Evolutionary conservation across 495 filamentous ascomycete genomes (phyloP).

Genomic region (Penicillium parvum): DNA sequence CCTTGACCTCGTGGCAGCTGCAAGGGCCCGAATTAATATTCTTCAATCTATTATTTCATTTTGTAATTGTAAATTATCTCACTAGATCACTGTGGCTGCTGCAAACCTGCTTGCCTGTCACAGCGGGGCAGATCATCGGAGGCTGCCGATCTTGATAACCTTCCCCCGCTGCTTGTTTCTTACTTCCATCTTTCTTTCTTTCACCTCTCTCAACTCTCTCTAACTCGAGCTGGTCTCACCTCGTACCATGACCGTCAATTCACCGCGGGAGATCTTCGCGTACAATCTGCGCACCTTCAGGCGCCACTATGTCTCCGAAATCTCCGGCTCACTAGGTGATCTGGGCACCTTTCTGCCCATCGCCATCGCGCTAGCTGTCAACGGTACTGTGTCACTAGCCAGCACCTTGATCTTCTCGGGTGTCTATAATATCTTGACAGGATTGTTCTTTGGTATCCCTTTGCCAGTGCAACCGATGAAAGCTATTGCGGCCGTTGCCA

Average conservation of each 20-base stretch:
- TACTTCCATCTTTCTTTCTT: not conserved
- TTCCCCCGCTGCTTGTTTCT: not conserved
- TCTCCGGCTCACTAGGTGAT: slow-evolving; percentile 87
- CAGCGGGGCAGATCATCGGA: slow-evolving; percentile 4
- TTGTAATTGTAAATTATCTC: too few relatives aligned
- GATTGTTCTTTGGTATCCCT: slow-evolving; percentile 76
- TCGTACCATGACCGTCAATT: slow-evolving; percentile 26
- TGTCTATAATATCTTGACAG: slow-evolving; percentile 78
- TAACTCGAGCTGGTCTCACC: not conserved
- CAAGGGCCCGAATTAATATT: too few relatives aligned
- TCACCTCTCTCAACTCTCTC: not conserved
- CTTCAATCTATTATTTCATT: too few relatives aligned
- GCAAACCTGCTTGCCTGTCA: slow-evolving; percentile 1
- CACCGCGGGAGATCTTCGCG: slow-evolving; percentile 29
- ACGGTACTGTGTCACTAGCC: slow-evolving; percentile 70
- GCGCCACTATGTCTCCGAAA: slow-evolving; percentile 64
- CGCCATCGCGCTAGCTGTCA: slow-evolving; percentile 73
- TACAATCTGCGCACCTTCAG: slow-evolving; percentile 43
- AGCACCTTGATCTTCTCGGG: slow-evolving; percentile 86
- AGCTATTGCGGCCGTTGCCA: slow-evolving; percentile 84
- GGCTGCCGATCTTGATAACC: slow-evolving; percentile 11
- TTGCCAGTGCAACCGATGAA: slow-evolving; percentile 88
- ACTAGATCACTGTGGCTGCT: too few relatives aligned
- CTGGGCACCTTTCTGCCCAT: slow-evolving; percentile 87
- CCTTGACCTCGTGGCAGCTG: too few relatives aligned